Conservation (phyloP, 2,329 filamentous ascomycete genomes). For the Lecanicillium sp. region DNA sequence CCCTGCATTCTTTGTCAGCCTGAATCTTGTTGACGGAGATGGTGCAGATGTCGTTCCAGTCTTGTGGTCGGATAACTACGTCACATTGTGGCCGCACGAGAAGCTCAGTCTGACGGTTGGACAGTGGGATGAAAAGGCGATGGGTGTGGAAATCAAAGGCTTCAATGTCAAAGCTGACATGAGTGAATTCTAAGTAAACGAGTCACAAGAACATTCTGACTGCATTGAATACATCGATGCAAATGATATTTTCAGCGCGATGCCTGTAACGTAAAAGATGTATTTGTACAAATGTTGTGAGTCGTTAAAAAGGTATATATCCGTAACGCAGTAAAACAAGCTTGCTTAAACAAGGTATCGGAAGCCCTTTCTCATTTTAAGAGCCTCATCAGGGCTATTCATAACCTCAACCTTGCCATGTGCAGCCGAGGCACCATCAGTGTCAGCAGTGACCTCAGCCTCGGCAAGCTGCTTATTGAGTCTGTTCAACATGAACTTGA, state of each 20-base stretch:
- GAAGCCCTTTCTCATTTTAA: constrained; percentile 38
- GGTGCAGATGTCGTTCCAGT: constrained; percentile 41
- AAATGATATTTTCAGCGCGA: neutral
- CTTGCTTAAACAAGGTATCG: constrained; percentile 32
- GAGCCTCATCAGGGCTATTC: constrained; percentile 33
- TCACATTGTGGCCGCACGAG: constrained; percentile 52
- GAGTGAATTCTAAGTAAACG: neutral
- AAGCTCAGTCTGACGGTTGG: constrained; percentile 22
- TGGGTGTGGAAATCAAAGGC: constrained; percentile 10
- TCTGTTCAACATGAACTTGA: constrained; percentile 36
- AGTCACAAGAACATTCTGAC: too few species aligned
- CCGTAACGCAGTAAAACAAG: neutral
- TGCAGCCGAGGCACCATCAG: constrained; percentile 24
- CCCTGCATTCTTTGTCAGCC: constrained; percentile 49
- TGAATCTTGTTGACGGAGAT: constrained; percentile 37
- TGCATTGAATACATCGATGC: neutral
- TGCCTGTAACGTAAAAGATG: too few species aligned
- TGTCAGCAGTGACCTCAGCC: constrained; percentile 29
- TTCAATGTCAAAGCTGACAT: constrained; percentile 8
- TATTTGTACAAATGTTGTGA: neutral
- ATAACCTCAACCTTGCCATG: constrained; percentile 27
- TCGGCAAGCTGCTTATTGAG: constrained; percentile 39
- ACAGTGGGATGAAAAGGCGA: constrained; percentile 9
- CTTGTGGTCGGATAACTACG: constrained; percentile 54
- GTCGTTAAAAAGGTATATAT: neutral